These are phyloP conservation scores for Parascedosporium putredinis DNA, from an alignment of 2,329 filamentous ascomycete genomes.

Conservation along the genomic window DNA sequence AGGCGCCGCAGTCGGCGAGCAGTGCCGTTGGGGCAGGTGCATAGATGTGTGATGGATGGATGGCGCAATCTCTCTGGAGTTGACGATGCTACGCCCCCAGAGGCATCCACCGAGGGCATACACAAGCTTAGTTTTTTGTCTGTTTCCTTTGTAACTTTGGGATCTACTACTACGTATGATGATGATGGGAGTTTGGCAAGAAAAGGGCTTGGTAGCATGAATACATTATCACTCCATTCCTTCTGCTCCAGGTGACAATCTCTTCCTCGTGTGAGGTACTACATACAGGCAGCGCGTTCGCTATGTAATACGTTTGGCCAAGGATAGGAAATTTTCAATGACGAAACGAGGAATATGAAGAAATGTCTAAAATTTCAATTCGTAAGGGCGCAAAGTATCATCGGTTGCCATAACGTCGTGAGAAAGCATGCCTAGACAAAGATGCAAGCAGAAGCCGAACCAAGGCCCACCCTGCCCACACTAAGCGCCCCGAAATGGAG, in stretches of 20 bases:
- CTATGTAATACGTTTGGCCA: neutral
- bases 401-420: neutral
- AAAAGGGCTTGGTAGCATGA: neutral
- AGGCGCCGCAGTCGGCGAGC: constrained; percentile 16
- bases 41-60: neutral
- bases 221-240: neutral
- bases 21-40: constrained; percentile 10
- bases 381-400: constrained; percentile 1
- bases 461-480: no score
- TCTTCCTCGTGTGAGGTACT: neutral
- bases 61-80: no score
- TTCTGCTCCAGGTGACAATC: neutral
- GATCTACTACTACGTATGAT: neutral
- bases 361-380: constrained; percentile 1
- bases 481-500: no score
- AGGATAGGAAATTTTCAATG: no score
- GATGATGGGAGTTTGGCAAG: neutral
- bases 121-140: no score
- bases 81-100: no score
- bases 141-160: neutral
- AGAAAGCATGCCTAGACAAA: neutral
- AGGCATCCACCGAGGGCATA: no score
- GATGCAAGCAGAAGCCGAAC: neutral
- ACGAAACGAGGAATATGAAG: no score
- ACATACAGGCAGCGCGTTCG: neutral